Conservation (phyloP, 2,329 filamentous ascomycete species). For the Aspergillus floridensis region DNA sequence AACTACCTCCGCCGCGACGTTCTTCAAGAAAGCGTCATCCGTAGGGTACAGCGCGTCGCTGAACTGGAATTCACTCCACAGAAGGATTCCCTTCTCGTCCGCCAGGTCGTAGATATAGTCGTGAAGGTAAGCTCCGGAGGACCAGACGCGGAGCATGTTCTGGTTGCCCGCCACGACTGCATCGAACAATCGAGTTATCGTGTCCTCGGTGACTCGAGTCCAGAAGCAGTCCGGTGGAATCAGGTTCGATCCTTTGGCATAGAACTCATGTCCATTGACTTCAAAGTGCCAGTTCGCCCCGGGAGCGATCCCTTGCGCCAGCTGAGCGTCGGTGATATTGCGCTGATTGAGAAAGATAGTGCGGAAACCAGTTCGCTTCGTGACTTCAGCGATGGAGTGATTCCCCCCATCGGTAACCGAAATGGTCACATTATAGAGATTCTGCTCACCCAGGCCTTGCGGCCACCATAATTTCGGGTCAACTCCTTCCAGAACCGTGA, state of each 20-base stretch:
- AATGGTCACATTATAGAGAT: slow-evolving; percentile 56
- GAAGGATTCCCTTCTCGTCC: slow-evolving; percentile 59
- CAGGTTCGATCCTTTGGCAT: slow-evolving; percentile 63
- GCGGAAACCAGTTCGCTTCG: slow-evolving; percentile 59
- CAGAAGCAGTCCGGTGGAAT: slow-evolving; percentile 64
- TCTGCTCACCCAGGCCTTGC: slow-evolving; percentile 55
- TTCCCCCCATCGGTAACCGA: slow-evolving; percentile 42
- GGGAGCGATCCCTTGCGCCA: slow-evolving; percentile 54
- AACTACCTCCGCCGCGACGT: slow-evolving; percentile 54
- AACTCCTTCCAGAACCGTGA: slow-evolving; percentile 42
- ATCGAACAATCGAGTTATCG: slow-evolving; percentile 55
- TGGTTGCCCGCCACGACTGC: slow-evolving; percentile 58
- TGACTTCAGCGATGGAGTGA: slow-evolving; percentile 44
- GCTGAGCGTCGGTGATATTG: slow-evolving; percentile 54
- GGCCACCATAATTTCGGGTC: slow-evolving; percentile 62
- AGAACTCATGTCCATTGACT: slow-evolving; percentile 63
- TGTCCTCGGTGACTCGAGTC: slow-evolving; percentile 55
- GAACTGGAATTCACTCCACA: slow-evolving; percentile 65
- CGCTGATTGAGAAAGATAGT: slow-evolving; percentile 60
- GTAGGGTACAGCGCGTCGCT: slow-evolving; percentile 60
- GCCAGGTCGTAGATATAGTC: slow-evolving; percentile 64
- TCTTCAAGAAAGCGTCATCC: slow-evolving; percentile 53
- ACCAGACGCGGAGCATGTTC: slow-evolving; percentile 64
- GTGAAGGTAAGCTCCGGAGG: slow-evolving; percentile 58
- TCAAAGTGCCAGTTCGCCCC: slow-evolving; percentile 65